Percentiles rank a stretch among this genome's conserved stretches.
phyloP scores from a whole-genome alignment of 805 yeast genomes.

The Myxozyma vanderwaltii region DNA sequence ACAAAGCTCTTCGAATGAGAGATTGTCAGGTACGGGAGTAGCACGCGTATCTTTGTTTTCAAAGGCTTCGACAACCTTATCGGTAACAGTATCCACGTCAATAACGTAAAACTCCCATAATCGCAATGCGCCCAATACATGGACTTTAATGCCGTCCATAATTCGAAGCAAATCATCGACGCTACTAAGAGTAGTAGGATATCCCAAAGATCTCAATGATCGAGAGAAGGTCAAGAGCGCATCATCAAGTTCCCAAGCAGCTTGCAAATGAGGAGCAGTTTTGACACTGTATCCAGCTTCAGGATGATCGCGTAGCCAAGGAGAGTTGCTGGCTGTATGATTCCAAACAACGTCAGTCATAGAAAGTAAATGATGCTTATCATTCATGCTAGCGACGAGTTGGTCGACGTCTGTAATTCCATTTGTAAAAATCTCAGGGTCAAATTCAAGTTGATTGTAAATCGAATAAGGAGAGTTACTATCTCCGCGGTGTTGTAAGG shows the following conservation, averaged over 20 bases:
- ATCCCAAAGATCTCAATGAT: slow-evolving; percentile 57
- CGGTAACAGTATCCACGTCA: slow-evolving; percentile 52
- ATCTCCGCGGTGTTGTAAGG: slow-evolving; percentile 84
- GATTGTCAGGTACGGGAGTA: slow-evolving; percentile 22
- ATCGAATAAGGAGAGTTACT: slow-evolving; percentile 94
- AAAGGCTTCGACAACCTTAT: slow-evolving; percentile 38
- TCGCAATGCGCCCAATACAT: slow-evolving; percentile 66
- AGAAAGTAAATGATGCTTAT: slow-evolving; percentile 64
- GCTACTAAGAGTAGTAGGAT: slow-evolving; percentile 57
- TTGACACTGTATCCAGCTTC: slow-evolving; percentile 83
- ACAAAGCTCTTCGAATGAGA: slow-evolving; percentile 31
- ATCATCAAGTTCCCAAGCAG: slow-evolving; percentile 84
- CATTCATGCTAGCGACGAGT: slow-evolving; percentile 54
- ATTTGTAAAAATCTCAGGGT: slow-evolving; percentile 60
- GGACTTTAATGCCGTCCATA: slow-evolving; percentile 66
- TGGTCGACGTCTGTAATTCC: slow-evolving; percentile 55
- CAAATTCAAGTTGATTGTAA: slow-evolving; percentile 79
- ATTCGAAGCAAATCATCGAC: slow-evolving; percentile 60
- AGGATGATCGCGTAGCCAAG: slow-evolving; percentile 83
- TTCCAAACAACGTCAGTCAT: slow-evolving; percentile 92
- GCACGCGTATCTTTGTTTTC: slow-evolving; percentile 12
- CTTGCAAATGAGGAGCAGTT: slow-evolving; percentile 84
- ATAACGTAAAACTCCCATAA: slow-evolving; percentile 90
- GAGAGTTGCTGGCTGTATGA: slow-evolving; percentile 90
- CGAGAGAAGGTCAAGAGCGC: slow-evolving; percentile 66